Evolutionary conservation across 495 filamentous ascomycete species (phyloP), one percentile per base, ranked within the genome.

Genomic region (Penicillium lividum): DNA sequence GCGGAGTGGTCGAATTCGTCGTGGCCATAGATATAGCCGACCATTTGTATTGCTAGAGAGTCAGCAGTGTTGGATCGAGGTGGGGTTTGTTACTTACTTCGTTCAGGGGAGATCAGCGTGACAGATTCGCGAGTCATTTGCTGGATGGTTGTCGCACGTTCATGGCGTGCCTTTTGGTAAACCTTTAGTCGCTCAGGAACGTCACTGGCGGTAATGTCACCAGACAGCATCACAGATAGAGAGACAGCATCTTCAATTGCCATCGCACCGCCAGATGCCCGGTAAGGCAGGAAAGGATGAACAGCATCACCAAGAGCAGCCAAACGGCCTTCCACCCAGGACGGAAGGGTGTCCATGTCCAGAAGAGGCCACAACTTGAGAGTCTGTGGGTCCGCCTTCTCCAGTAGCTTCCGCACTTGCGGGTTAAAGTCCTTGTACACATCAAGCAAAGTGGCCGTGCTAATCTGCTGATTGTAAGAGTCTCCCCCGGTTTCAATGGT

Each of bases 171-270:
- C 46, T 77, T 69, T 52, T 87, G 72, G 62, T 88, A 89, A 2
- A 88, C 57, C 66, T 77, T 73, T 33, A 89, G 61, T 15, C 86
- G 72, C 28, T 79, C 77, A 0, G 77, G 61, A 3, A 89, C 68
- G 7, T 83, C 80, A 1, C 63, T 61, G 0, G 61, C 30, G 3
- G 58, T 43, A 1, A 79, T 76, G 4, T 73, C 80, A 6, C 56
- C 33, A 1, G 78, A 70, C 7, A 88, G 70, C 34, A 88, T 73
- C 11, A 81, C 77, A 11, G 73, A 75, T 1, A 89, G 65, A 1
- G 84, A 78, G 0, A 81, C 80, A 7, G 77, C 86, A 60, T 89
- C 86, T 62, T 89, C 85, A 52, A 86, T 83, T 0, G 84, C 82
- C 65, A 82, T 77, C 0, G 75, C 81, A 28, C 73, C 81, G 7